phyloP scores from a whole-genome alignment of 2,329 filamentous ascomycete genomes.

The Talaromyces sp. region DNA sequence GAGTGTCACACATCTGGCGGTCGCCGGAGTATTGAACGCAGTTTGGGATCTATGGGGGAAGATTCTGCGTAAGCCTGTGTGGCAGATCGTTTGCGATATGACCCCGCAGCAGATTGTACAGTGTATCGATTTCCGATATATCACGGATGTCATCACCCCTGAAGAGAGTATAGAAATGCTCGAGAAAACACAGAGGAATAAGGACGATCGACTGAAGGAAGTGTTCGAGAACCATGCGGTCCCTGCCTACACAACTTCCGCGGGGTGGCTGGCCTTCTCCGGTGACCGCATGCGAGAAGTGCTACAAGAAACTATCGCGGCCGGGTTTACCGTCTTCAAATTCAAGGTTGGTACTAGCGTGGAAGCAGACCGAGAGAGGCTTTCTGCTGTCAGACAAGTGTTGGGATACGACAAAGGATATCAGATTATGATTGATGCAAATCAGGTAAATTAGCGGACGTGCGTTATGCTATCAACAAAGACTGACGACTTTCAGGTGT shows the following conservation, averaged over 20 bases:
- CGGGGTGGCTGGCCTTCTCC: slow-evolving; percentile 86
- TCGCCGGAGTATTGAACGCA: slow-evolving; percentile 83
- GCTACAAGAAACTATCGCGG: slow-evolving; percentile 66
- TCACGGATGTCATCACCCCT: slow-evolving; percentile 82
- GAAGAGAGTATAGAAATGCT: slow-evolving; percentile 74
- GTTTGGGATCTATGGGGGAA: slow-evolving; percentile 95
- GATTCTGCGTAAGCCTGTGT: slow-evolving; percentile 77
- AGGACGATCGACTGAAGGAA: slow-evolving; percentile 66
- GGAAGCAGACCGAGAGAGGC: slow-evolving; percentile 64
- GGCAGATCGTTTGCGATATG: slow-evolving; percentile 86
- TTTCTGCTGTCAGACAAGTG: slow-evolving; percentile 70
- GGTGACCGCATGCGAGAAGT: slow-evolving; percentile 79
- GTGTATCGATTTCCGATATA: slow-evolving; percentile 91
- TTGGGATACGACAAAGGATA: slow-evolving; percentile 79
- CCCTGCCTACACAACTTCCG: slow-evolving; percentile 83
- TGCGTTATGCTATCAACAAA: background rate
- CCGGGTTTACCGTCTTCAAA: slow-evolving; percentile 84
- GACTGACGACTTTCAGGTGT: slow-evolving; percentile 47
- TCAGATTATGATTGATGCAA: slow-evolving; percentile 86
- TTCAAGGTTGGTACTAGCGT: slow-evolving; percentile 76
- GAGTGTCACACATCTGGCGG: slow-evolving; percentile 84
- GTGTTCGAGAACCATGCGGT: slow-evolving; percentile 71
- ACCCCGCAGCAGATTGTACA: slow-evolving; percentile 77
- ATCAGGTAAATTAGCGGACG: slow-evolving; percentile 55
- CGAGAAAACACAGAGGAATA: slow-evolving; percentile 59